A percentile compares a stretch with the other conserved stretches of the same genome.
Conservation (phyloP, 345 rosid species). For the Sisymbrium irio region DNA sequence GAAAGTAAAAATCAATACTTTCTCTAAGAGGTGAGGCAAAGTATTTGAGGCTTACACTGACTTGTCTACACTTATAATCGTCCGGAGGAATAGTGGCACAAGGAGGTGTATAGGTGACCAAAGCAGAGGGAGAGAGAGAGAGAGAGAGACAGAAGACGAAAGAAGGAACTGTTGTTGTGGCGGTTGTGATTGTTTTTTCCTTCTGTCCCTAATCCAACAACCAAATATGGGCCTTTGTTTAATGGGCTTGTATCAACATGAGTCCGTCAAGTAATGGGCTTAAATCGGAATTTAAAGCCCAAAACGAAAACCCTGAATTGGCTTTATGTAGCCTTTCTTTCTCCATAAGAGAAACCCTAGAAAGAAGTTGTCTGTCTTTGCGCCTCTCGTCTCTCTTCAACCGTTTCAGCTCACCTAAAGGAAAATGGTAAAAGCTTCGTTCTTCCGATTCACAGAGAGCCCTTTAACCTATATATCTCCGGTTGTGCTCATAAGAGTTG, state of each 20-base stretch:
- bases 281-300: not conserved
- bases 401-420: not conserved
- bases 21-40: not conserved
- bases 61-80: not conserved
- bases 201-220: not conserved
- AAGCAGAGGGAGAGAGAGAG: not conserved
- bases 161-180: not conserved
- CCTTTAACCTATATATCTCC: not conserved
- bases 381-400: not conserved
- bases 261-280: too few relatives aligned
- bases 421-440: not conserved
- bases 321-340: not conserved
- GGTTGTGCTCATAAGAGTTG: not conserved
- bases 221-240: not conserved
- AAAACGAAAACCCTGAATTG: not conserved
- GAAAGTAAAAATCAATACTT: too few relatives aligned
- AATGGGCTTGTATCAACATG: not conserved
- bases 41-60: not conserved
- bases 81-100: not conserved
- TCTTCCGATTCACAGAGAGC: not conserved
- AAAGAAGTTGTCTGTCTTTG: not conserved
- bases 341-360: not conserved
- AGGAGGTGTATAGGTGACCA: not conserved
- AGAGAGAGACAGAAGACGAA: not conserved
- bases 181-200: not conserved